Percentiles rank a stretch among this genome's conserved stretches.
Conservation (phyloP, 1,284 basidiomycete genomes). For the Agaricales sp. region DNA sequence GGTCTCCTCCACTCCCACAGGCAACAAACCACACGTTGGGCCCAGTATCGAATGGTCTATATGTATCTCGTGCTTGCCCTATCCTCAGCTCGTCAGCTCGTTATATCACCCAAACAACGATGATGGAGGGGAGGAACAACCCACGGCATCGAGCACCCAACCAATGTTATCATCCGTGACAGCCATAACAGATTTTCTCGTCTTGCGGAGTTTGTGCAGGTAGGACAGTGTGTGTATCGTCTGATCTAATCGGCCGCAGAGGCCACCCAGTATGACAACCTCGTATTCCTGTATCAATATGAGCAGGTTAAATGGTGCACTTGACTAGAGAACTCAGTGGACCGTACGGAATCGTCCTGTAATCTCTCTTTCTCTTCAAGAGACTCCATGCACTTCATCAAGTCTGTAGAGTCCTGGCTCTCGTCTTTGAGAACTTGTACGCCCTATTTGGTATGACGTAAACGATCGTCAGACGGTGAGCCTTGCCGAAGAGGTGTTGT, state of each 20-base stretch:
- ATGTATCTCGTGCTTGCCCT: constrained; percentile 76
- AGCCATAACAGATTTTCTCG: constrained; percentile 55
- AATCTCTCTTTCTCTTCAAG: constrained; percentile 48
- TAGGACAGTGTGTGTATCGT: constrained; percentile 86
- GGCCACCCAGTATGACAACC: constrained; percentile 79
- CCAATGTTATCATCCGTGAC: constrained; percentile 83
- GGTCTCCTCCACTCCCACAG: constrained; percentile 74
- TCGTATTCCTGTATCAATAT: constrained; percentile 36
- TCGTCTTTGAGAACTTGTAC: constrained; percentile 60
- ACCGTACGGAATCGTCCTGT: too few species aligned
- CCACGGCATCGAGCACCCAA: constrained; percentile 77
- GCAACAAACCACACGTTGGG: constrained; percentile 87
- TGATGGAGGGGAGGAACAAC: constrained; percentile 15
- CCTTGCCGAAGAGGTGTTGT: too few species aligned
- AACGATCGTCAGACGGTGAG: constrained; percentile 8
- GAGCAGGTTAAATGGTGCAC: constrained; percentile 4
- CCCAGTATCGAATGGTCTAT: constrained; percentile 72
- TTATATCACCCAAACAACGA: not conserved
- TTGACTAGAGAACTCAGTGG: constrained; percentile 26
- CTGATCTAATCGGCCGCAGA: constrained; percentile 89
- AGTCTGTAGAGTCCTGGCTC: constrained; percentile 83
- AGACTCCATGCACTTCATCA: constrained; percentile 82
- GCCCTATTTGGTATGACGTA: constrained; percentile 29
- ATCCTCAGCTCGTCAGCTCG: constrained; percentile 8
- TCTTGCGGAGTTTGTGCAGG: constrained; percentile 71